A percentile compares a stretch with the other conserved stretches of the same genome.
phyloP scores from a whole-genome alignment of 2,329 filamentous ascomycete genomes.

The Sporothrix euskadiensis region DNA sequence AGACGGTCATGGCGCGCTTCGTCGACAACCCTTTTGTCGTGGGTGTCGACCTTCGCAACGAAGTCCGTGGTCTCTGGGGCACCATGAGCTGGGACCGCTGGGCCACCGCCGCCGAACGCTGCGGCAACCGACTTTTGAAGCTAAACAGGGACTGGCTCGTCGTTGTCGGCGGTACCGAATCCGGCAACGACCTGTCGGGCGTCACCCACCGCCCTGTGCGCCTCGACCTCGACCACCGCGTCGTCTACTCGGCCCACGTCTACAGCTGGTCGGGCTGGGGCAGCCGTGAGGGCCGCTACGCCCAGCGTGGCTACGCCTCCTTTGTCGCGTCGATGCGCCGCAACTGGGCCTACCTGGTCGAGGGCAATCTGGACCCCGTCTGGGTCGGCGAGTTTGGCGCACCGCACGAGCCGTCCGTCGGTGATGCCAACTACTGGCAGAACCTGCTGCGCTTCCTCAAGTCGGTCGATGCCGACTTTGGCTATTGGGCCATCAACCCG shows the following conservation, averaged over 20 bases:
- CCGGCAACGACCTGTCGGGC: constrained; percentile 64
- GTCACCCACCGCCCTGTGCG: constrained; percentile 57
- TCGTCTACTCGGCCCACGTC: constrained; percentile 69
- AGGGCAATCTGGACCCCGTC: constrained; percentile 58
- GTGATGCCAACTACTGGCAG: constrained; percentile 65
- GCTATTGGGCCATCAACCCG: constrained; percentile 70
- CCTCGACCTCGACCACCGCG: constrained; percentile 54
- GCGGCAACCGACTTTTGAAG: constrained; percentile 59
- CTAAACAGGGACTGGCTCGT: constrained; percentile 66
- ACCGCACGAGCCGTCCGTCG: constrained; percentile 52
- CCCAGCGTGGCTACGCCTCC: constrained; percentile 60
- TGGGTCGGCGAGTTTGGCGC: constrained; percentile 70
- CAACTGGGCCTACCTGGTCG: constrained; percentile 67
- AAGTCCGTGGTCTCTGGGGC: constrained; percentile 68
- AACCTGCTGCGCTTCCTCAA: constrained; percentile 62
- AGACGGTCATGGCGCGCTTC: constrained; percentile 62
- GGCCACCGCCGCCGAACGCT: constrained; percentile 64
- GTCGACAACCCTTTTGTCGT: constrained; percentile 62
- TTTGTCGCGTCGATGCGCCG: constrained; percentile 62
- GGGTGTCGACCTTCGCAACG: constrained; percentile 67
- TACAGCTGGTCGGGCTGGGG: constrained; percentile 73
- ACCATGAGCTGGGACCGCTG: constrained; percentile 67
- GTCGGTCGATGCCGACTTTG: constrained; percentile 63
- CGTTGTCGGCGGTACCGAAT: constrained; percentile 67
- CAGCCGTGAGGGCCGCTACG: constrained; percentile 59